These are phyloP conservation scores for Flagelloscypha sp. DNA, from an alignment of 768 basidiomycete genomes.

Conservation along the genomic window DNA sequence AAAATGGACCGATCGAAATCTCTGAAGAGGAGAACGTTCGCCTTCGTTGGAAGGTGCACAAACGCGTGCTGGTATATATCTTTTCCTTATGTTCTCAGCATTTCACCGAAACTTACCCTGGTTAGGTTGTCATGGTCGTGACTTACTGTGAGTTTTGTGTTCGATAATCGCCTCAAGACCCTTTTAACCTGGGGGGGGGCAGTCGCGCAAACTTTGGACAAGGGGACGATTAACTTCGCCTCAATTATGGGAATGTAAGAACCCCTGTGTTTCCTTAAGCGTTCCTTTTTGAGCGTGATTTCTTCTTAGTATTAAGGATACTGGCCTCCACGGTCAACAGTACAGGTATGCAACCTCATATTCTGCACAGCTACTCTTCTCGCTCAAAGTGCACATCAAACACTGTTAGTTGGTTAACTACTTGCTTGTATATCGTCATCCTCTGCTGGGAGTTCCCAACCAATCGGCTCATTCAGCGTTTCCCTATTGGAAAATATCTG, in stretches of 20 bases:
- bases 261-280: too few relatives aligned
- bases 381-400: constrained; percentile 39
- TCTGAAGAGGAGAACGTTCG: constrained; percentile 34
- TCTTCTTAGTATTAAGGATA: too few relatives aligned
- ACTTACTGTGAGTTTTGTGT: constrained; percentile 28
- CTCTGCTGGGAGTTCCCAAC: constrained; percentile 40
- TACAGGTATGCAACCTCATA: constrained; percentile 17
- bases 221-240: constrained; percentile 39
- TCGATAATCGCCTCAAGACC: neutral
- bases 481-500: constrained; percentile 44
- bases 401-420: constrained; percentile 19
- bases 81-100: constrained; percentile 1
- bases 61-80: constrained; percentile 34
- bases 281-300: too few relatives aligned
- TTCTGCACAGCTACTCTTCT: neutral
- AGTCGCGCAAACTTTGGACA: constrained; percentile 40
- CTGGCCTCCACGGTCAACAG: constrained; percentile 38
- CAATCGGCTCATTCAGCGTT: constrained; percentile 37
- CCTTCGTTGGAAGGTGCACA: constrained; percentile 38
- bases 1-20: constrained; percentile 23
- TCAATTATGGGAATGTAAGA: constrained; percentile 38
- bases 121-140: constrained; percentile 34
- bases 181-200: too few relatives aligned
- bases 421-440: constrained; percentile 11
- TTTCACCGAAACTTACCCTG: neutral